These are phyloP conservation scores for Aspergillus carlsbadensis DNA, from an alignment of 495 filamentous ascomycete genomes.

Conservation along the genomic window DNA sequence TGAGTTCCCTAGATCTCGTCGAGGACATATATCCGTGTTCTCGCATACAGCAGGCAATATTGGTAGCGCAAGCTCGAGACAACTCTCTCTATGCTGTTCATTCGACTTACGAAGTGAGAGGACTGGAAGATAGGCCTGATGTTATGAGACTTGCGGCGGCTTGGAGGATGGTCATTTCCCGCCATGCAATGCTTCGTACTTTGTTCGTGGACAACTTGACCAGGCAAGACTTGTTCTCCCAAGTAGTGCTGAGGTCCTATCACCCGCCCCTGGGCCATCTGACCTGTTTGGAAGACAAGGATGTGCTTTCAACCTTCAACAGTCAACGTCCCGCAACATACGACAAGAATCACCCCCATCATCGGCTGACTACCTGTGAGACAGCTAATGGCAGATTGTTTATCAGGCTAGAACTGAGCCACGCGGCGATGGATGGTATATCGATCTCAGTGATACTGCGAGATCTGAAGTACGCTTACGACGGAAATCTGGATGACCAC, in stretches of 20 bases:
- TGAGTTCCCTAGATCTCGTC: conserved; percentile 40
- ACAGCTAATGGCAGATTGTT: conserved; percentile 40
- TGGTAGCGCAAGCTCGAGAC: conserved; percentile 58
- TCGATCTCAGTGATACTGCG: conserved; percentile 49
- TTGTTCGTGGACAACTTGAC: conserved; percentile 51
- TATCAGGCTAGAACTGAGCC: conserved; percentile 56
- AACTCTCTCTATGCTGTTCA: conserved; percentile 60
- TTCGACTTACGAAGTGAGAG: conserved; percentile 58
- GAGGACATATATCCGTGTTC: conserved; percentile 69
- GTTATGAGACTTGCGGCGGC: conserved; percentile 37
- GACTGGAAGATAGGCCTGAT: conserved; percentile 30
- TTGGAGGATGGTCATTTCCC: conserved; percentile 49
- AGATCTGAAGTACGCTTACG: conserved; percentile 50
- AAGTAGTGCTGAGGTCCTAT: conserved; percentile 49
- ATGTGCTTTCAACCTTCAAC: conserved; percentile 34
- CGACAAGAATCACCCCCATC: conserved; percentile 33
- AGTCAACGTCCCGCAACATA: conserved; percentile 34
- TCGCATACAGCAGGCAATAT: conserved; percentile 65
- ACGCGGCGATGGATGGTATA: conserved; percentile 51
- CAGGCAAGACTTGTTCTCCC: conserved; percentile 43
- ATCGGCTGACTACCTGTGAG: conserved; percentile 50
- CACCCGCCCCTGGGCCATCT: conserved; percentile 30
- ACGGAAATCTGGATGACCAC: conserved; percentile 30
- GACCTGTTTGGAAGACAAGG: conserved; percentile 32
- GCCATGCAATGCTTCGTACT: conserved; percentile 52